A percentile compares a stretch with the other conserved stretches of the same genome.
phyloP scores from a whole-genome alignment of 2,329 filamentous ascomycete species.

The Stagonosporopsis chrysanthemi region DNA sequence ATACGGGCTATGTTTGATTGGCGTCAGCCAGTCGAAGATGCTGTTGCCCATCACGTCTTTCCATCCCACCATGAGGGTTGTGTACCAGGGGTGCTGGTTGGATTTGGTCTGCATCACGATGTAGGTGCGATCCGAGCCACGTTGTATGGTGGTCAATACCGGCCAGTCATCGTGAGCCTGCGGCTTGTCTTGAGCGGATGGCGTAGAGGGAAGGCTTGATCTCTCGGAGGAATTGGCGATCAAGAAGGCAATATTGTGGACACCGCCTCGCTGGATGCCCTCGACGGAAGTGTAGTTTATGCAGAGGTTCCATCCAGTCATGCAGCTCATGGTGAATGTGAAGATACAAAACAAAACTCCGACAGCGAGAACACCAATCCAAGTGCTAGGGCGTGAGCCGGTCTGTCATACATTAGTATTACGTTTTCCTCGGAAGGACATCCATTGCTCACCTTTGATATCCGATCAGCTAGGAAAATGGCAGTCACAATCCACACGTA shows the following conservation, averaged over 20 bases:
- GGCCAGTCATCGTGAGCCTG: constrained; percentile 31
- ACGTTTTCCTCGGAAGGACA: background rate
- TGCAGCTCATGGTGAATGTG: constrained; percentile 75
- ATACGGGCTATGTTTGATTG: constrained; percentile 77
- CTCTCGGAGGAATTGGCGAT: constrained; percentile 27
- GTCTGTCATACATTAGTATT: constrained; percentile 21
- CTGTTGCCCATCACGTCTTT: constrained; percentile 78
- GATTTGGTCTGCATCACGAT: constrained; percentile 77
- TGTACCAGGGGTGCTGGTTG: constrained; percentile 86
- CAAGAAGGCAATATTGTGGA: constrained; percentile 77
- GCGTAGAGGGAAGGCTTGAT: constrained; percentile 22
- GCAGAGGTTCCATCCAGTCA: constrained; percentile 72
- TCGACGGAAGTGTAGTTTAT: constrained; percentile 88
- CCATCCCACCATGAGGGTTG: constrained; percentile 75
- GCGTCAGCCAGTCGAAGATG: constrained; percentile 80
- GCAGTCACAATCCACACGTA: constrained; percentile 70
- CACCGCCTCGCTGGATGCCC: constrained; percentile 66
- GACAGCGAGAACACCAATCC: constrained; percentile 72
- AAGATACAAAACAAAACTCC: constrained; percentile 82
- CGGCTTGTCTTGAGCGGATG: constrained; percentile 18
- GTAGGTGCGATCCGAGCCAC: constrained; percentile 65
- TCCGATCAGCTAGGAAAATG: constrained; percentile 67
- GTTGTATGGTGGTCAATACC: constrained; percentile 31
- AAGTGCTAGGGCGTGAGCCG: constrained; percentile 47
- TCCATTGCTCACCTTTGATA: constrained; percentile 52